Evolutionary conservation across 345 rosid species (phyloP).

Genomic region (Eucalyptus pauciflora): DNA sequence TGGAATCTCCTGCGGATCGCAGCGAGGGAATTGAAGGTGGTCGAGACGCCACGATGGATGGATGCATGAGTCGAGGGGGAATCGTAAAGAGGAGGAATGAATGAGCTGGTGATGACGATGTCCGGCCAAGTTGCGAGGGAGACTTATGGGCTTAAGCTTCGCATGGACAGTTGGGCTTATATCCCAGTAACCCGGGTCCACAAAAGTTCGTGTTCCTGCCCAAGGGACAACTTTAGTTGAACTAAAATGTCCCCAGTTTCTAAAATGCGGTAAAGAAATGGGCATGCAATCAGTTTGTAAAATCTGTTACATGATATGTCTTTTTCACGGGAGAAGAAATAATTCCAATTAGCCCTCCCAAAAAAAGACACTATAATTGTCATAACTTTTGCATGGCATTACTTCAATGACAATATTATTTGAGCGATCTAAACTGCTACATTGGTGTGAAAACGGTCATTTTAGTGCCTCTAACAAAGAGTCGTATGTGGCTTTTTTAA

Average conservation of each 20-base stretch:
- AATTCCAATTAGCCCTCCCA: background rate
- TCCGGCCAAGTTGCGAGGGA: background rate
- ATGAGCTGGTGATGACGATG: background rate
- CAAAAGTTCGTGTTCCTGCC: background rate
- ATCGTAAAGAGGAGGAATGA: background rate
- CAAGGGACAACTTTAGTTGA: background rate
- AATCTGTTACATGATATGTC: too few relatives aligned
- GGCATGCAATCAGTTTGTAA: too few relatives aligned
- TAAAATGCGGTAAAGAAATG: too few relatives aligned
- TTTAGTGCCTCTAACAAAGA: background rate
- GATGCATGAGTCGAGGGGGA: background rate
- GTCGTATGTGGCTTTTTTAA: background rate
- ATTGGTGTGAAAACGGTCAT: background rate
- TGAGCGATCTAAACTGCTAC: background rate
- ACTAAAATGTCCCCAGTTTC: background rate
- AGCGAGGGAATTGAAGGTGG: background rate
- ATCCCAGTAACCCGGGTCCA: background rate
- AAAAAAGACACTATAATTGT: background rate
- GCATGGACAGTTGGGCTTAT: too few relatives aligned
- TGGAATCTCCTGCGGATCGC: background rate
- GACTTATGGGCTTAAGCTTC: background rate
- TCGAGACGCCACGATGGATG: background rate
- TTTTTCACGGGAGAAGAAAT: background rate
- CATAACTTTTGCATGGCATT: background rate
- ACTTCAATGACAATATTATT: background rate